Evolutionary conservation across 176 grass and related monocot species (phyloP).

Genomic region (Echinochloa phyllopogon): DNA sequence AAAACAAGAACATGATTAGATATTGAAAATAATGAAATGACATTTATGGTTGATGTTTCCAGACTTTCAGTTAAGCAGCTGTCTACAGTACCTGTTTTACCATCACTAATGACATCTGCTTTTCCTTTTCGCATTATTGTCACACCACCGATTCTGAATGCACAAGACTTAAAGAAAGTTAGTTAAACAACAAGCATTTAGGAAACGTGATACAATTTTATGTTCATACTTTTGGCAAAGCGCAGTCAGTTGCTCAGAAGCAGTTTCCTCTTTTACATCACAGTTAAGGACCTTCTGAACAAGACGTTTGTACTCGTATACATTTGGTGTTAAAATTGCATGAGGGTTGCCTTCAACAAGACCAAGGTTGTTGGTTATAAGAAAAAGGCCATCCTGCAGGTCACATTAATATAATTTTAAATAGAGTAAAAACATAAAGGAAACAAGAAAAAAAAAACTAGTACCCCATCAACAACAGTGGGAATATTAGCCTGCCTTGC

Average conservation of each 20-base stretch:
- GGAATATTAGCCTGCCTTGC: slow-evolving; percentile 72
- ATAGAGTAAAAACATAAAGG: not conserved
- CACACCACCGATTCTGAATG: slow-evolving; percentile 74
- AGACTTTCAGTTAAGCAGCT: not conserved
- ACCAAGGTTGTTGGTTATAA: slow-evolving; percentile 76
- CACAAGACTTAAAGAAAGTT: not conserved
- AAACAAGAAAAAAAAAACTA: slow-evolving; percentile 11
- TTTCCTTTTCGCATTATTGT: slow-evolving; percentile 95
- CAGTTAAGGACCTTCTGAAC: slow-evolving; percentile 81
- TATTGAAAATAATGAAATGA: not conserved
- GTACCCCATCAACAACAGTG: slow-evolving; percentile 88
- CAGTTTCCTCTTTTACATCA: slow-evolving; percentile 67
- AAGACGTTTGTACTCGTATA: slow-evolving; percentile 92
- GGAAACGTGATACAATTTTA: not conserved
- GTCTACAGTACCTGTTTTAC: slow-evolving; percentile 75
- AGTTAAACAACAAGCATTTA: slow-evolving; percentile 1
- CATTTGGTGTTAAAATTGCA: slow-evolving; percentile 88
- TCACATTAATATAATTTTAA: not conserved
- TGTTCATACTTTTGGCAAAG: slow-evolving; percentile 72
- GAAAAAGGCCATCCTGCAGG: slow-evolving; percentile 91
- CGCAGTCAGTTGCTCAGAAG: slow-evolving; percentile 59
- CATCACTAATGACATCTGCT: slow-evolving; percentile 83
- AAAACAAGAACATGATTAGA: not conserved
- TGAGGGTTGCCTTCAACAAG: slow-evolving; percentile 68
- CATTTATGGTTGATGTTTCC: not conserved